Percentiles rank a stretch among this genome's conserved stretches.
Conservation (phyloP, 495 filamentous ascomycete species). For the Evernia prunastri region DNA sequence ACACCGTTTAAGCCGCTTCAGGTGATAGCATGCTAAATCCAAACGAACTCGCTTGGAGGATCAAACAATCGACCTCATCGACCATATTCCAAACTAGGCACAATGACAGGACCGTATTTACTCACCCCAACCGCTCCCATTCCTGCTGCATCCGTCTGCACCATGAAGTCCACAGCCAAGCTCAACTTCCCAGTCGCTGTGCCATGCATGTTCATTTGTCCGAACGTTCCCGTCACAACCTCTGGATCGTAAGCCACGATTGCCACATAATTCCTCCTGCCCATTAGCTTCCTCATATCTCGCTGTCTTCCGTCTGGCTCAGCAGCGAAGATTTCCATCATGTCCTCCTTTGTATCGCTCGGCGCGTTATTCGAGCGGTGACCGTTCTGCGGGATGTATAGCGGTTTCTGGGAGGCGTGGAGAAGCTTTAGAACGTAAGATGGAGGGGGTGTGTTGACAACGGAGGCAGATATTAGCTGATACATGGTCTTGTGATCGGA, state of each 20-base stretch:
- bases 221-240: slow-evolving; percentile 51
- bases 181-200: slow-evolving; percentile 63
- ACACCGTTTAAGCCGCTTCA: not conserved
- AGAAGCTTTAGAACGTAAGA: slow-evolving; percentile 86
- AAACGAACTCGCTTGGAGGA: not conserved
- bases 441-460: slow-evolving; percentile 81
- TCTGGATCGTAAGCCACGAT: slow-evolving; percentile 91
- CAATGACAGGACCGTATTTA: slow-evolving; percentile 95
- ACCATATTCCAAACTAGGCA: slow-evolving; percentile 87
- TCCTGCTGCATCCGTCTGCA: slow-evolving; percentile 70
- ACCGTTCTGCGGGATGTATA: slow-evolving; percentile 89
- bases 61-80: slow-evolving; percentile 27
- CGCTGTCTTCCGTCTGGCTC: slow-evolving; percentile 74
- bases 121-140: slow-evolving; percentile 62
- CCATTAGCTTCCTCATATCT: slow-evolving; percentile 88
- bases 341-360: slow-evolving; percentile 93
- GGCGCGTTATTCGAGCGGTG: slow-evolving; percentile 61
- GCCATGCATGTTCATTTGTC: slow-evolving; percentile 37
- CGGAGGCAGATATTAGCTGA: slow-evolving; percentile 84
- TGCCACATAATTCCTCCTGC: slow-evolving; percentile 85
- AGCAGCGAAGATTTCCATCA: slow-evolving; percentile 97
- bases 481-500: slow-evolving; percentile 99
- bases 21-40: slow-evolving; percentile 2
- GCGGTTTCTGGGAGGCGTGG: slow-evolving; percentile 73
- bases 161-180: slow-evolving; percentile 92